phyloP scores from a whole-genome alignment of 23 red algal species.

The Gracilariopsis chorda region DNA sequence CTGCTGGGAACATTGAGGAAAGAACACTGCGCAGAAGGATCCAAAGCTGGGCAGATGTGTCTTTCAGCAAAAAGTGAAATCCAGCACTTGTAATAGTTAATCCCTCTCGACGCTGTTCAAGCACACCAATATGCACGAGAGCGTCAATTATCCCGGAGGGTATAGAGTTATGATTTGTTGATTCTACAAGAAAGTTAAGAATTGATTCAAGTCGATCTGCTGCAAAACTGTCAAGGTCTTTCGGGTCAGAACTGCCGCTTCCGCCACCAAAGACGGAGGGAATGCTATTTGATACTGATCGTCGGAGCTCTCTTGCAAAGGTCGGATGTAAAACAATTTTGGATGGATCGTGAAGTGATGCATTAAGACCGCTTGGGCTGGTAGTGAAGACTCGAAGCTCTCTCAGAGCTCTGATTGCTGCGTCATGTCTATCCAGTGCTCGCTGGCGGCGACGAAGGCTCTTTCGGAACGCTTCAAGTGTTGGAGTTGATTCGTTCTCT shows the following conservation, averaged over 20 bases:
- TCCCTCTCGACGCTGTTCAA: conserved; percentile 74
- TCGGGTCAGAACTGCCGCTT: background rate
- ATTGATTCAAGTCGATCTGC: conserved; percentile 69
- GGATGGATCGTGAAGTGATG: background rate
- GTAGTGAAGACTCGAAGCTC: conserved; percentile 10
- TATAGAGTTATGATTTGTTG: conserved; percentile 11
- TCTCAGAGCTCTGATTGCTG: conserved; percentile 26
- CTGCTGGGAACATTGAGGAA: conserved; percentile 14
- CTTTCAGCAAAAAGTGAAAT: conserved; percentile 91
- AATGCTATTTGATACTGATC: conserved; percentile 34
- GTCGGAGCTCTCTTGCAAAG: conserved; percentile 32
- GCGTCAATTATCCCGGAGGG: conserved; percentile 67
- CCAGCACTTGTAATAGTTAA: conserved; percentile 84
- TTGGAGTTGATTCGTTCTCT: background rate
- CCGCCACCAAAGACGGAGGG: conserved; percentile 39
- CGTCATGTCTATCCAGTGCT: conserved; percentile 63
- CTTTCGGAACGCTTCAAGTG: conserved; percentile 35
- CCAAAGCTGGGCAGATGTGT: conserved; percentile 84
- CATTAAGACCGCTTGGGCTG: background rate
- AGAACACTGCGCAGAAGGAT: conserved; percentile 58
- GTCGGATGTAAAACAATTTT: conserved; percentile 27
- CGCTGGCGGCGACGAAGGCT: conserved; percentile 47
- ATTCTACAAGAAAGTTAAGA: conserved; percentile 84
- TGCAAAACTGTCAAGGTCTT: conserved; percentile 53
- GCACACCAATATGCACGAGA: conserved; percentile 55